Evolutionary conservation across 176 grass and related monocot species (phyloP).

Genomic region (Elymus sibiricus): DNA sequence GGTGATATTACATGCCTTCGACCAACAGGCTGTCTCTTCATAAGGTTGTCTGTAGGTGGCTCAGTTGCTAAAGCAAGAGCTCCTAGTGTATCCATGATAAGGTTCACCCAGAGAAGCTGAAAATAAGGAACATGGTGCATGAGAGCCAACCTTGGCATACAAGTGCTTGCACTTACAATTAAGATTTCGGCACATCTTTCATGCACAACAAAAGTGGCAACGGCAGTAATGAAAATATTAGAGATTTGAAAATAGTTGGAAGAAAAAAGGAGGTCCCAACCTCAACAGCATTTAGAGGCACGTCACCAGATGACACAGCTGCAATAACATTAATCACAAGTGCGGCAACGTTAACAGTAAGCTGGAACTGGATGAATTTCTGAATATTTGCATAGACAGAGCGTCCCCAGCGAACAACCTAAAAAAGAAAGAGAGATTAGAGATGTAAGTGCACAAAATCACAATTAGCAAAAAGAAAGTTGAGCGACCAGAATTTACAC

Average conservation of each 20-base stretch:
- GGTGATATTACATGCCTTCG: slow-evolving; percentile 68
- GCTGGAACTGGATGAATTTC: slow-evolving; percentile 99
- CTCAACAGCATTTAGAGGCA: slow-evolving; percentile 96
- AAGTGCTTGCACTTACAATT: neutral
- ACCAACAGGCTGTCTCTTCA: slow-evolving; percentile 90
- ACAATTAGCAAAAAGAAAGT: neutral
- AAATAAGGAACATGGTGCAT: slow-evolving; percentile 17
- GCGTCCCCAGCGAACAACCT: slow-evolving; percentile 97
- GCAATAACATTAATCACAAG: slow-evolving; percentile 96
- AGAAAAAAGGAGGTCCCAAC: slow-evolving; percentile 29
- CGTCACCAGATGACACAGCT: slow-evolving; percentile 88
- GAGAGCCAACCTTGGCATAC: neutral
- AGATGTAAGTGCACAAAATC: slow-evolving; percentile 13
- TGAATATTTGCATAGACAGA: slow-evolving; percentile 99
- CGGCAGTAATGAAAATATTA: neutral
- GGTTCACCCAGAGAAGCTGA: slow-evolving; percentile 98
- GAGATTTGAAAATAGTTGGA: neutral
- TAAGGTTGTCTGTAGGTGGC: slow-evolving; percentile 88
- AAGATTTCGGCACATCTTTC: neutral
- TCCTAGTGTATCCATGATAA: slow-evolving; percentile 98
- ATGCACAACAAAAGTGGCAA: slow-evolving; percentile 13
- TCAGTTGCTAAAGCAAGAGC: slow-evolving; percentile 97
- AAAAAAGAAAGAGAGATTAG: slow-evolving; percentile 10
- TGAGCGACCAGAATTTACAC: neutral
- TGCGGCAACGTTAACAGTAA: slow-evolving; percentile 95